These are phyloP conservation scores for Kuraishia hungarica DNA, from an alignment of 805 yeast species.

Conservation along the genomic window DNA sequence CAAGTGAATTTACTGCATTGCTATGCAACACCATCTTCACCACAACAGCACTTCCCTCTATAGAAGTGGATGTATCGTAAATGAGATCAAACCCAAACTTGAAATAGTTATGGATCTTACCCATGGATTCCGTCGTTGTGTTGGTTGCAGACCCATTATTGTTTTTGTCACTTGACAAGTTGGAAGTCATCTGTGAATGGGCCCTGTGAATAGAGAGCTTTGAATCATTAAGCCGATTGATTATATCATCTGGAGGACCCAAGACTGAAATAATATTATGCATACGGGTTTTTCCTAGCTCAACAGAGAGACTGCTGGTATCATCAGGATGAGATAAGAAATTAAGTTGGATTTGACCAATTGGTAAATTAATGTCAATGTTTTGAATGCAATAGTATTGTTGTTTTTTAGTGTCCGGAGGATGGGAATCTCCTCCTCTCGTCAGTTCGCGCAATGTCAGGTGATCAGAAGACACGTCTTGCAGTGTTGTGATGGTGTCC, in stretches of 20 bases:
- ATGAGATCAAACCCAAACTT: conserved; percentile 45
- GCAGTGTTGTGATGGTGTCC: neutral
- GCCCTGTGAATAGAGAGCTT: conserved; percentile 32
- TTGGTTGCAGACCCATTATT: conserved; percentile 3
- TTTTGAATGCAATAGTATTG: conserved; percentile 3
- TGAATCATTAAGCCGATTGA: conserved; percentile 31
- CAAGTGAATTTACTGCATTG: conserved; percentile 42
- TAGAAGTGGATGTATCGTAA: conserved; percentile 27
- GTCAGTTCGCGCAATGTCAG: conserved; percentile 5
- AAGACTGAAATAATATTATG: conserved; percentile 35
- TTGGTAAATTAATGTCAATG: conserved; percentile 6
- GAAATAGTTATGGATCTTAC: conserved; percentile 48
- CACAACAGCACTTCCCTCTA: conserved; percentile 24
- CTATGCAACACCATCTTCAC: conserved; percentile 41
- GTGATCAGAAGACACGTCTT: neutral
- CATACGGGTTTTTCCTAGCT: conserved; percentile 37
- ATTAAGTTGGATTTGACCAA: conserved; percentile 16
- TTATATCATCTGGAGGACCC: conserved; percentile 51
- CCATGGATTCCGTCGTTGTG: conserved; percentile 8
- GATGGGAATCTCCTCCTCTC: neutral
- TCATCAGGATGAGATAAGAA: conserved; percentile 15
- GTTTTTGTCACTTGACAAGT: conserved; percentile 5
- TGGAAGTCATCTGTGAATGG: neutral
- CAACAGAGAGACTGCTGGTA: conserved; percentile 11
- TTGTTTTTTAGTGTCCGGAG: neutral